Base-by-base conservation (phyloP, 495 filamentous ascomycete genomes). In the Xylaria venustula region DNA sequence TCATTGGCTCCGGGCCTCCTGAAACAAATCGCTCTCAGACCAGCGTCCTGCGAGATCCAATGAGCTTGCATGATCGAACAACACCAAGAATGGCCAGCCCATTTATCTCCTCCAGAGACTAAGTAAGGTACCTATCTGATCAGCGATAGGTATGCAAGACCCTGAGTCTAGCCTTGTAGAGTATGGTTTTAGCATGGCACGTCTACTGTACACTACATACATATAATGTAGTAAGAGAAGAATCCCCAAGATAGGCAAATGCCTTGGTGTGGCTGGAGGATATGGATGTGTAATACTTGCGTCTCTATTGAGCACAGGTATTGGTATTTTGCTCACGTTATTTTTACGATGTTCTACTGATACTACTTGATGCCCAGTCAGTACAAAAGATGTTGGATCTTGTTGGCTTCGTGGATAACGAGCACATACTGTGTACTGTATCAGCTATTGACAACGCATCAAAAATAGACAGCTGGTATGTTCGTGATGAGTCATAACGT, bases 371-470 rank as follows among this genome's bases (percentile, higher is more conserved):
- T 19, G 37, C 9, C 41, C 42, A 47, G 54, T 44, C 11, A 11
- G 30, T 11, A 34, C 5, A 34, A 11, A 34, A 34, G 5, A 5
- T 34, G 30, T 11, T 34, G 36, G 8, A 32, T 50, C 25, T 15
- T 19, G 22, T 41, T 40, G 58, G 42, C 58, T 41, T 48, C 42
- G 50, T 25, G 42, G 7, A 32, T 25, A 32, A 26, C 12, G 28
- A 47, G 17, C 19, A 25, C 49, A 52, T 11, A 17, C 8, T 15
- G 12, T n/a, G n/a, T n/a, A n/a, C n/a, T n/a, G n/a, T n/a, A 36
- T 36, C 37, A 26, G 36, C 37, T 5, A 54, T 30, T 54, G 58
- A 61, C 49, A 61, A 60, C 58, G 23, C 58, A 60, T 53, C 58
- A 46, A 44, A 36, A 34, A 20, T 28, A 60, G 46, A 22, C 34